These are phyloP conservation scores for Blastobotrys buckinghamii DNA, from an alignment of 1,139 yeast genomes.

Conservation along the genomic window DNA sequence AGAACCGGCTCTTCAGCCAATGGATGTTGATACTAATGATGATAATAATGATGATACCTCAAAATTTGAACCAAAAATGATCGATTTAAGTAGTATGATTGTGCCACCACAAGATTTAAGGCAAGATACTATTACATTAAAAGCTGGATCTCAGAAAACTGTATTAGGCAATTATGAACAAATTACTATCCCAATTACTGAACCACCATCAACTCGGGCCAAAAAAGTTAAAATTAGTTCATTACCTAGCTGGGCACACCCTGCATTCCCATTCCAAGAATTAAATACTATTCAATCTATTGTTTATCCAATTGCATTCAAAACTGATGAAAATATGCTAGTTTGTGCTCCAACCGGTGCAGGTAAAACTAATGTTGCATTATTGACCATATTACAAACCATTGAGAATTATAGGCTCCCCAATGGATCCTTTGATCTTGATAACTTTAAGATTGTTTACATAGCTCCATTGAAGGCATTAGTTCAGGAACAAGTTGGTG, in stretches of 20 bases:
- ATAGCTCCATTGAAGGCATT: constrained; percentile 93
- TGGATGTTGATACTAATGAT: constrained; percentile 25
- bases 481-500: constrained; percentile 92
- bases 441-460: constrained; percentile 72
- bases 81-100: constrained; percentile 57
- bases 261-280: constrained; percentile 49
- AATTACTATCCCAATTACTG: constrained; percentile 80
- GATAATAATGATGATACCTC: constrained; percentile 1
- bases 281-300: constrained; percentile 81
- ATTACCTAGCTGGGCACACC: constrained; percentile 77
- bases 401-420: constrained; percentile 47
- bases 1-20: constrained; percentile 20
- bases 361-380: constrained; percentile 94
- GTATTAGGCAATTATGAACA: constrained; percentile 74
- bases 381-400: constrained; percentile 65
- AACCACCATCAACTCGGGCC: constrained; percentile 36
- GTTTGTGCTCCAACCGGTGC: constrained; percentile 99
- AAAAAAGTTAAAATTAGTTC: constrained; percentile 51
- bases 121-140: constrained; percentile 63
- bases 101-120: constrained; percentile 71
- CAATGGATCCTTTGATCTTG: constrained; percentile 46
- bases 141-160: constrained; percentile 68
- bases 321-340: constrained; percentile 62
- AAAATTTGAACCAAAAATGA: constrained; percentile 42
- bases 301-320: constrained; percentile 72